Conservation (phyloP, 805 yeast genomes). For the Sugiyamaella valdiviana region DNA sequence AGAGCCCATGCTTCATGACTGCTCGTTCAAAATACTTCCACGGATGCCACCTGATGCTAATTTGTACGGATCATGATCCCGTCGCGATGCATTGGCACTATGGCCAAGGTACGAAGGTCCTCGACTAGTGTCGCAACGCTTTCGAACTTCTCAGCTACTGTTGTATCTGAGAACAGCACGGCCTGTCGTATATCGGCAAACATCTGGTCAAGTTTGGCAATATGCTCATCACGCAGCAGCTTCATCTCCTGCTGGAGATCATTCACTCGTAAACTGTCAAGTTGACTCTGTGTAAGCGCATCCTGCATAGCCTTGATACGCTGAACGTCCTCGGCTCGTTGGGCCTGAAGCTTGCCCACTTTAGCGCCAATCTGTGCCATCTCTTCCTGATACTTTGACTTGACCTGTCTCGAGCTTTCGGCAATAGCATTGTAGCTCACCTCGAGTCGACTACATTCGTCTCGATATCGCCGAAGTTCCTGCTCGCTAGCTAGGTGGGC, state of each 20-base stretch:
- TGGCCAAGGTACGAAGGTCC: not conserved
- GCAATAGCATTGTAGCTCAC: slow-evolving; percentile 45
- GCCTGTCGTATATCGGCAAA: slow-evolving; percentile 15
- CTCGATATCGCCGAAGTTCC: slow-evolving; percentile 38
- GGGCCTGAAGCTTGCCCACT: slow-evolving; percentile 10
- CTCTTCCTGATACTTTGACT: slow-evolving; percentile 54
- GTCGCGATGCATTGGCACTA: too few species aligned
- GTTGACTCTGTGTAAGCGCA: too few species aligned
- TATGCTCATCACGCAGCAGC: slow-evolving; percentile 14
- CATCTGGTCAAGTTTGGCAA: slow-evolving; percentile 14
- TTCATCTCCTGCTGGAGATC: slow-evolving; percentile 12
- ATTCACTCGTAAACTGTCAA: slow-evolving; percentile 12
- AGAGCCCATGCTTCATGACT: too few species aligned
- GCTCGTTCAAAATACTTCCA: too few species aligned
- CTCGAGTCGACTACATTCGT: slow-evolving; percentile 44
- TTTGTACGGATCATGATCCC: too few species aligned
- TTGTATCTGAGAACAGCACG: slow-evolving; percentile 15
- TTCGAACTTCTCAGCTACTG: slow-evolving; percentile 13
- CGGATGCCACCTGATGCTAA: too few species aligned
- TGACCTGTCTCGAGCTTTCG: slow-evolving; percentile 48
- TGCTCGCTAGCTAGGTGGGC: slow-evolving; percentile 6
- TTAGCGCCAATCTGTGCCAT: slow-evolving; percentile 32
- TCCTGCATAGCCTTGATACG: too few species aligned
- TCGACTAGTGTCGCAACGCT: not conserved
- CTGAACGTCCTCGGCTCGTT: too few species aligned